Evolutionary conservation across 2,329 filamentous ascomycete genomes (phyloP), one percentile per base, ranked within the genome.

Genomic region (Cladosporium sp.): DNA sequence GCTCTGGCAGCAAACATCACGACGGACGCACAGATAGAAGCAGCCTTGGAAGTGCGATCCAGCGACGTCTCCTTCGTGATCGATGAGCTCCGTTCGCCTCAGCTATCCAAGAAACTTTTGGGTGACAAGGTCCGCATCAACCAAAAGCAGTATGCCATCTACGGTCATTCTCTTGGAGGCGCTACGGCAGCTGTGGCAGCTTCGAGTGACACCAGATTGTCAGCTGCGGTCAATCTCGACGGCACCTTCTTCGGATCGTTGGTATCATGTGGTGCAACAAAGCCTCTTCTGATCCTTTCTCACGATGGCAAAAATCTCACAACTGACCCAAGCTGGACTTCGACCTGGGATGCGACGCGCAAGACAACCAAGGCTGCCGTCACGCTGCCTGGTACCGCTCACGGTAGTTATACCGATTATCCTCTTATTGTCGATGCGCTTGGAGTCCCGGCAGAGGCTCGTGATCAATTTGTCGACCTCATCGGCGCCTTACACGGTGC

Each of bases 401-500:
- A 68, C 54, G 28, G 58, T 36, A 60, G 65, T 21, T 68, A 67
- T 58, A 67, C 67, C 21, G 67, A 68, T 60, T 32, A 65, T 32
- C 58, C 63, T 39, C 30, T 68, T 39, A 26, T 66, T 10, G 59
- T 65, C 16, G 65, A 68, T 53, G 58, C 53, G 26, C 53, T 65
- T 51, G 66, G 53, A 1, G n/a, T 67, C 14, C 58, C 62, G 30
- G 57, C 53, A 16, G 59, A 23, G 28, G 58, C 26, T 57, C 66
- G 28, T 25, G 36, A 30, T 34, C 48, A 32, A 46, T 65, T 66
- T 43, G 57, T 26, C 23, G 21, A 23, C 13, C 36, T 86, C 34
- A 88, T 88, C 48, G 97, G 82, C 21, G 84, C 87, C 13, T 91
- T 93, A 72, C 96, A 92, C 63, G 93, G 87, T 5, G 82, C 84